These are phyloP conservation scores for Rhododendron kiyosumense DNA, from an alignment of 148 eudicot genomes.

Conservation along the genomic window DNA sequence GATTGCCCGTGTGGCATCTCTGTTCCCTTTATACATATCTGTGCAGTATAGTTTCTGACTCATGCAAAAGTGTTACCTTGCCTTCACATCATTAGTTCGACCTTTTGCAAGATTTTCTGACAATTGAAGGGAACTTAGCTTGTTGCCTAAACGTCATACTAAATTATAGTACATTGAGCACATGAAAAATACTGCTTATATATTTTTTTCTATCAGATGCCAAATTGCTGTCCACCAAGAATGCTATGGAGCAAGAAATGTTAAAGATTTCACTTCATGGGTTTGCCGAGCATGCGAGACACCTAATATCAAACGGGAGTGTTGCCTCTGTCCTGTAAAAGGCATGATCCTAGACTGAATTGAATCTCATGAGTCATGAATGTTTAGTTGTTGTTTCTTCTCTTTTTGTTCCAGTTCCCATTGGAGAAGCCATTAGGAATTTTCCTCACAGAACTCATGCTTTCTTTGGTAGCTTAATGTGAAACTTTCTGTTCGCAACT, in stretches of 20 bases:
- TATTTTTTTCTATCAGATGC: constrained; percentile 48
- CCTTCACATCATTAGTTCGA: background rate
- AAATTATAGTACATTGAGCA: background rate
- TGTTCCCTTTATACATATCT: background rate
- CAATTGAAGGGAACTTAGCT: background rate
- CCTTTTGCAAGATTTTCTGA: background rate
- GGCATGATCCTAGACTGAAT: constrained; percentile 37
- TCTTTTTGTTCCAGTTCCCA: background rate
- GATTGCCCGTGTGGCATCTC: background rate
- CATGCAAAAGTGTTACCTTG: background rate
- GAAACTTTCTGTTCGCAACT: background rate
- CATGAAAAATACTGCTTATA: constrained; percentile 7
- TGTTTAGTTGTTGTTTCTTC: background rate
- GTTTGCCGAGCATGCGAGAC: constrained; percentile 96
- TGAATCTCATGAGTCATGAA: background rate
- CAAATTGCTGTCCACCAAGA: constrained; percentile 99
- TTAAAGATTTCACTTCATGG: constrained; percentile 94
- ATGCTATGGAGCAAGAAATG: constrained; percentile 91
- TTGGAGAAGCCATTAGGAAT: background rate
- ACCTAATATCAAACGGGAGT: constrained; percentile 80
- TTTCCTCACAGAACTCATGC: background rate
- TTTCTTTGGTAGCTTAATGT: background rate
- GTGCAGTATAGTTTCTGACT: background rate
- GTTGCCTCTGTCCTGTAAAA: constrained; percentile 99
- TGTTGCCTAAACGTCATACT: background rate